phyloP scores from a whole-genome alignment of 2,329 filamentous ascomycete species.

The Xylaria polymorpha region DNA sequence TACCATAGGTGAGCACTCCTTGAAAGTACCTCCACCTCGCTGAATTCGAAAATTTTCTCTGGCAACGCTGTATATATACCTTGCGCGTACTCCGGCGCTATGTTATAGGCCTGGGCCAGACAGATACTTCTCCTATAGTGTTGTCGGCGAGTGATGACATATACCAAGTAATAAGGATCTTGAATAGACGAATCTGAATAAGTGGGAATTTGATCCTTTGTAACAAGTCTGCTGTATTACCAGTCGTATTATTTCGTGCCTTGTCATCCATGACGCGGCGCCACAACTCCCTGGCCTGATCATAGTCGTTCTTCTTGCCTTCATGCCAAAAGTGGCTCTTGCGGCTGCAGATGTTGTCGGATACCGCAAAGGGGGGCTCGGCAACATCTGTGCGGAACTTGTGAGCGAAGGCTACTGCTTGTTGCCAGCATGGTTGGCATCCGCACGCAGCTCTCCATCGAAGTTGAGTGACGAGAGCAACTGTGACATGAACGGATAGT shows the following conservation, averaged over 20 bases:
- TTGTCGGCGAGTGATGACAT: not conserved
- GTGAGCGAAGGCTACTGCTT: conserved; percentile 62
- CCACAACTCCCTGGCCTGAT: conserved; percentile 64
- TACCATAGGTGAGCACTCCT: conserved; percentile 37
- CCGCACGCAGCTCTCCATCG: conserved; percentile 60
- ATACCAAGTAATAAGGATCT: not conserved
- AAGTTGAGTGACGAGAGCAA: conserved; percentile 60
- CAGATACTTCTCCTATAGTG: conserved; percentile 5
- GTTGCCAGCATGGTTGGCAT: conserved; percentile 60
- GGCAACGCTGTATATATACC: conserved; percentile 30
- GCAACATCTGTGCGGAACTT: conserved; percentile 64
- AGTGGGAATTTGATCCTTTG: conserved; percentile 55
- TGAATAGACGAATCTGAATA: conserved; percentile 53
- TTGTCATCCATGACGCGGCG: conserved; percentile 48
- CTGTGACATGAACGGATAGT: conserved; percentile 56
- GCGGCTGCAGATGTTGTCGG: conserved; percentile 61
- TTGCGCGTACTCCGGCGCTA: conserved; percentile 5
- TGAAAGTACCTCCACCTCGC: conserved; percentile 33
- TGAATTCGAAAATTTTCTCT: conserved; percentile 36
- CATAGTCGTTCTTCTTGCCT: conserved; percentile 63
- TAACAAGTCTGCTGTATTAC: conserved; percentile 52
- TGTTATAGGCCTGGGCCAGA: conserved; percentile 3
- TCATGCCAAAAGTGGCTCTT: conserved; percentile 67
- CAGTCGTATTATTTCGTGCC: conserved; percentile 61
- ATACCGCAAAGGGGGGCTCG: conserved; percentile 61